Conservation (phyloP, 2,329 filamentous ascomycete species). For the Diplodia seriata region DNA sequence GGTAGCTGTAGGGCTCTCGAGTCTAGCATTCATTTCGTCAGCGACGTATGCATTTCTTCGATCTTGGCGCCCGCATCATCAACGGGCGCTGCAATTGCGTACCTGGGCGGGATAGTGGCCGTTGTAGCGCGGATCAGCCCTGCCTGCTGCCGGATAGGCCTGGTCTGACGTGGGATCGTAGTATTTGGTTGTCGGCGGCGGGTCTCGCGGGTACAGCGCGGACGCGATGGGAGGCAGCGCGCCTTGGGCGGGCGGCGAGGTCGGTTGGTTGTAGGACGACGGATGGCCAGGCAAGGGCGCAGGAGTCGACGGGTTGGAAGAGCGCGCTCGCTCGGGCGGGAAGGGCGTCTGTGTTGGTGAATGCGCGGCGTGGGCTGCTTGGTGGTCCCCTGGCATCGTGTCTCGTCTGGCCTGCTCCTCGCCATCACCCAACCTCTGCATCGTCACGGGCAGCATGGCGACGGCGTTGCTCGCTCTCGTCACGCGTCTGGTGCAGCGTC, state of each 20-base stretch:
- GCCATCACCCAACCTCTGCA: conserved; percentile 40
- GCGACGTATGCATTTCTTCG: conserved; percentile 28
- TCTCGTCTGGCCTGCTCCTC: conserved; percentile 46
- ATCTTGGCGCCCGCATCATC: conserved; percentile 28
- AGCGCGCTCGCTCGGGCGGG: conserved; percentile 44
- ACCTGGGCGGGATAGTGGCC: conserved; percentile 45
- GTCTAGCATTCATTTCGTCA: conserved; percentile 37
- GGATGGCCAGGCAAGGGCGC: conserved; percentile 43
- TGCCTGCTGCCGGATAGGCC: conserved; percentile 45
- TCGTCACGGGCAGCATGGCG: conserved; percentile 33
- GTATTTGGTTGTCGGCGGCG: conserved; percentile 53
- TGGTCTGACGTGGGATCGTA: conserved; percentile 59
- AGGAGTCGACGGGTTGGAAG: conserved; percentile 43
- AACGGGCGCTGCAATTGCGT: conserved; percentile 25
- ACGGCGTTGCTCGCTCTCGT: conserved; percentile 22
- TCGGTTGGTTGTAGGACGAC: conserved; percentile 43
- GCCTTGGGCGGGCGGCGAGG: conserved; percentile 47
- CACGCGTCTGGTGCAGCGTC: conserved; percentile 23
- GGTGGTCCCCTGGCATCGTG: conserved; percentile 44
- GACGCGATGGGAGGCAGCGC: conserved; percentile 49
- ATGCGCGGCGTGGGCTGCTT: conserved; percentile 45
- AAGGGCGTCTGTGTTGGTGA: conserved; percentile 47
- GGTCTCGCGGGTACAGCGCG: conserved; percentile 50
- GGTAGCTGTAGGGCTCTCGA: conserved; percentile 46
- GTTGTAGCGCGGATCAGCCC: conserved; percentile 45